Evolutionary conservation across 2,329 filamentous ascomycete species (phyloP).

Genomic region (Ophiostoma perfectum): DNA sequence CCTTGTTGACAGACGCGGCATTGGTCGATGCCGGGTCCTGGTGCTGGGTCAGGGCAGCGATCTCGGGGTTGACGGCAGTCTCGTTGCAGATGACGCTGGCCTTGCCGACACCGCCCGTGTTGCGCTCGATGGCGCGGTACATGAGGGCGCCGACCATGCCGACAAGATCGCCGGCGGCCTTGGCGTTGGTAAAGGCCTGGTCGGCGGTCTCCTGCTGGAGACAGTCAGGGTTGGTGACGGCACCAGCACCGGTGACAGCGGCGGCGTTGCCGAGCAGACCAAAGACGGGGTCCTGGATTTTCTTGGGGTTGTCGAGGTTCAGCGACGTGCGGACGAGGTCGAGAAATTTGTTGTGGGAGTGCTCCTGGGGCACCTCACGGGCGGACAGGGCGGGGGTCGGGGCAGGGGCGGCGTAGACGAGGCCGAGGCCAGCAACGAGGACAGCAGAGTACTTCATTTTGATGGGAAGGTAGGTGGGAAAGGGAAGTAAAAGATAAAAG

Average conservation of each 20-base stretch:
- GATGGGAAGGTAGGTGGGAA: constrained; percentile 5
- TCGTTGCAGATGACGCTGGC: constrained; percentile 53
- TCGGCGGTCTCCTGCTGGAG: constrained; percentile 55
- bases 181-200: constrained; percentile 57
- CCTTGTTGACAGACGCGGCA: constrained; percentile 49
- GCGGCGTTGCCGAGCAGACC: constrained; percentile 45
- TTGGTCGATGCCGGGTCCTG: constrained; percentile 62
- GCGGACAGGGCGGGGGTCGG: constrained; percentile 17
- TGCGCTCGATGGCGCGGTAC: constrained; percentile 53
- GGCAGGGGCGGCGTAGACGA: constrained; percentile 23
- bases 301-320: constrained; percentile 43
- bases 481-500: neutral
- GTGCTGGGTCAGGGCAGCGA: constrained; percentile 58
- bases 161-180: constrained; percentile 47
- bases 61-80: constrained; percentile 57
- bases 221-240: constrained; percentile 46
- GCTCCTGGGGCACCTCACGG: constrained; percentile 50
- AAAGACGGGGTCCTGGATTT: constrained; percentile 45
- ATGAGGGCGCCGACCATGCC: constrained; percentile 50
- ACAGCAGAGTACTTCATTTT: constrained; percentile 26
- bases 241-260: constrained; percentile 32
- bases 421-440: constrained; percentile 21
- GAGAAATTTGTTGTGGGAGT: constrained; percentile 44
- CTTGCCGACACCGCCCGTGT: constrained; percentile 53
- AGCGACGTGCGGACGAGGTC: constrained; percentile 37